A percentile compares a stretch with the other conserved stretches of the same genome.
These are phyloP conservation scores for Raddia distichophylla DNA, from an alignment of 176 grass and related monocot genomes.

Conservation along the genomic window DNA sequence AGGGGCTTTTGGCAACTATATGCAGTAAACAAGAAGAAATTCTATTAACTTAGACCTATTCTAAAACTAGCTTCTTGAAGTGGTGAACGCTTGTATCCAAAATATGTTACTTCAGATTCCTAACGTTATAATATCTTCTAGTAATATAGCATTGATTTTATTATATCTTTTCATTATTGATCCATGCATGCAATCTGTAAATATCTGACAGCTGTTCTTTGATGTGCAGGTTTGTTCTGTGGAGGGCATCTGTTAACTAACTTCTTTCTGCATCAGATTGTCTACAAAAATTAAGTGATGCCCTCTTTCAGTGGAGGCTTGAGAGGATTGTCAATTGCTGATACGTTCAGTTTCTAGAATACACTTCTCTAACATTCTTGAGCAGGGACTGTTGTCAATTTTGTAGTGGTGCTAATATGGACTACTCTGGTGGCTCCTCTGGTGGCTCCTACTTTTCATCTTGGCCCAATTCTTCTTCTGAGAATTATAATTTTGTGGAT, in stretches of 20 bases:
- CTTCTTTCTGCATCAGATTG: slow-evolving; percentile 1
- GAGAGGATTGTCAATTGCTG: slow-evolving; percentile 15
- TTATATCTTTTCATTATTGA: slow-evolving; percentile 26
- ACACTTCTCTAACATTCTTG: slow-evolving; percentile 4
- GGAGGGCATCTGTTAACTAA: background rate
- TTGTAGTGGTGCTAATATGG: slow-evolving; percentile 38
- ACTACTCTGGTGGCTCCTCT: slow-evolving; percentile 43
- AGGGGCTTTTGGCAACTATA: slow-evolving; percentile 10
- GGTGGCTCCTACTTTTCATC: slow-evolving; percentile 50
- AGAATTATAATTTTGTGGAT: slow-evolving; percentile 44
- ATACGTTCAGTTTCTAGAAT: slow-evolving; percentile 33
- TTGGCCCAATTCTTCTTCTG: slow-evolving; percentile 50
- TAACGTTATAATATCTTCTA: background rate
- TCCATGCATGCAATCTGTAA: slow-evolving; percentile 30
- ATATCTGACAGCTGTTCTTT: slow-evolving; percentile 36
- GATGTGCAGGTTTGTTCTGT: background rate
- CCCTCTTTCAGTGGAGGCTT: slow-evolving; percentile 36
- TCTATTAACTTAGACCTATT: slow-evolving; percentile 19
- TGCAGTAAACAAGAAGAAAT: background rate
- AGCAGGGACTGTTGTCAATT: slow-evolving; percentile 20
- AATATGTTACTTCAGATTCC: slow-evolving; percentile 16
- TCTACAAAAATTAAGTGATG: slow-evolving; percentile 2
- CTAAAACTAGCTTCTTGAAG: slow-evolving; percentile 20
- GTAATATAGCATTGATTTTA: background rate
- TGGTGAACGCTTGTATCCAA: slow-evolving; percentile 29